phyloP scores from a whole-genome alignment of 192 early-diverging fungal genomes.

The Gryganskiella cystojenkinii region DNA sequence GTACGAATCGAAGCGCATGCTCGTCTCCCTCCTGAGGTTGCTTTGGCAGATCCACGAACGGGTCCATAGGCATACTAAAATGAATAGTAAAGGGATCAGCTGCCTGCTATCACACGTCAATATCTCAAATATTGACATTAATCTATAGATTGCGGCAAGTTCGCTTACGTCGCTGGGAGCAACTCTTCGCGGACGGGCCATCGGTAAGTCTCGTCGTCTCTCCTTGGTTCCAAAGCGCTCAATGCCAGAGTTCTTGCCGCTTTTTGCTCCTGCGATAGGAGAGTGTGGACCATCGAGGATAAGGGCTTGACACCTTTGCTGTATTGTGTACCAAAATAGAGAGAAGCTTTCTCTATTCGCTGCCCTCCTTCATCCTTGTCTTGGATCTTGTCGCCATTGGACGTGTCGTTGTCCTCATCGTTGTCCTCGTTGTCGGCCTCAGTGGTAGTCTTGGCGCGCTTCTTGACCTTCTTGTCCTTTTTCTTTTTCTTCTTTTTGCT shows the following conservation, averaged over 20 bases:
- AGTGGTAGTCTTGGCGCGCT: too few relatives aligned
- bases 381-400: too few relatives aligned
- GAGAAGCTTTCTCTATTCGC: too few relatives aligned
- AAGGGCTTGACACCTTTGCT: not conserved
- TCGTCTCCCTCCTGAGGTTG: conserved; percentile 3
- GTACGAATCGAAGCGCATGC: conserved; percentile 28
- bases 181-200: conserved; percentile 43
- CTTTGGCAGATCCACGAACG: not conserved
- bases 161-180: conserved; percentile 22
- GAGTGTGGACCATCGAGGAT: not conserved
- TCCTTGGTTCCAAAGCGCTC: not conserved
- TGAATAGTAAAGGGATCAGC: too few relatives aligned
- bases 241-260: not conserved
- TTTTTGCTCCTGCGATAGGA: not conserved
- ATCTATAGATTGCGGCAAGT: too few relatives aligned
- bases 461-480: not conserved
- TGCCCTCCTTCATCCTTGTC: too few relatives aligned
- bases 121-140: too few relatives aligned
- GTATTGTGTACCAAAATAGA: too few relatives aligned
- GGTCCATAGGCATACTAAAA: conserved; percentile 14
- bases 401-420: too few relatives aligned
- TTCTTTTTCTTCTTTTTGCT: not conserved
- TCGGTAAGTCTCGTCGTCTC: conserved; percentile 14
- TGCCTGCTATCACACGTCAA: too few relatives aligned
- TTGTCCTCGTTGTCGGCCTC: too few relatives aligned